phyloP scores from a whole-genome alignment of 306 rosid genomes.

The Castanopsis chinensis region DNA sequence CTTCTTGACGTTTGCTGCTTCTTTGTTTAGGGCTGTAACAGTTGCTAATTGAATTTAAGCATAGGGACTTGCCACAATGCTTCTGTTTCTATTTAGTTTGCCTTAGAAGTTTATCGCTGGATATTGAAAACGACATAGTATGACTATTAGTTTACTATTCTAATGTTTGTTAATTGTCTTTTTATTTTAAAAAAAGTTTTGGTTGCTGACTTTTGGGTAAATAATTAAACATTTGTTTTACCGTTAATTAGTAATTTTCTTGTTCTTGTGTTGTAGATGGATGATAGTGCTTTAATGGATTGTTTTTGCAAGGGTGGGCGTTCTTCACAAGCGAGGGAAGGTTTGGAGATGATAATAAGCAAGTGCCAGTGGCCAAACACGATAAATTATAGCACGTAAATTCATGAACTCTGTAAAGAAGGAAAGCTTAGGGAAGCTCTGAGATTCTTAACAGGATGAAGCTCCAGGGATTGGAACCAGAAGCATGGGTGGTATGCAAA shows the following conservation, averaged over 20 bases:
- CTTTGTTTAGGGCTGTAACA: conserved; percentile 75
- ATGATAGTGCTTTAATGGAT: conserved; percentile 75
- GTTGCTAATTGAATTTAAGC: conserved; percentile 59
- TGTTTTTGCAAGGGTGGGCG: conserved; percentile 79
- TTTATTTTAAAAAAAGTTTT: neutral
- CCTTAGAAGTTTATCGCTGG: conserved; percentile 16
- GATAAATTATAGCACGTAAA: conserved; percentile 66
- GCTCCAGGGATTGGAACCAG: conserved; percentile 85
- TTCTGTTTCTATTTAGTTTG: conserved; percentile 24
- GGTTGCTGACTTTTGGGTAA: conserved; percentile 6
- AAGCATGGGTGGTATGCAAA: conserved; percentile 77
- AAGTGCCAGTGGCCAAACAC: conserved; percentile 59
- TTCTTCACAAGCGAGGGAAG: conserved; percentile 61
- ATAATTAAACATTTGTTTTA: neutral
- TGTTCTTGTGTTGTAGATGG: conserved; percentile 77
- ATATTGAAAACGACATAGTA: neutral
- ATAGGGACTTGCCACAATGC: conserved; percentile 49
- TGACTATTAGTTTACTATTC: neutral
- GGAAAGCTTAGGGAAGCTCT: conserved; percentile 64
- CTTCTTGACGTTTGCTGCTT: conserved; percentile 49
- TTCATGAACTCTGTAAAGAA: conserved; percentile 75
- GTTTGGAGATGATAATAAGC: conserved; percentile 56
- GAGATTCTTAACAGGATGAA: conserved; percentile 89
- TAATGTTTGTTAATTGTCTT: neutral
- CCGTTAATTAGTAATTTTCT: conserved; percentile 19